phyloP scores from a whole-genome alignment of 2,329 filamentous ascomycete species.

The Penicillium sp. region DNA sequence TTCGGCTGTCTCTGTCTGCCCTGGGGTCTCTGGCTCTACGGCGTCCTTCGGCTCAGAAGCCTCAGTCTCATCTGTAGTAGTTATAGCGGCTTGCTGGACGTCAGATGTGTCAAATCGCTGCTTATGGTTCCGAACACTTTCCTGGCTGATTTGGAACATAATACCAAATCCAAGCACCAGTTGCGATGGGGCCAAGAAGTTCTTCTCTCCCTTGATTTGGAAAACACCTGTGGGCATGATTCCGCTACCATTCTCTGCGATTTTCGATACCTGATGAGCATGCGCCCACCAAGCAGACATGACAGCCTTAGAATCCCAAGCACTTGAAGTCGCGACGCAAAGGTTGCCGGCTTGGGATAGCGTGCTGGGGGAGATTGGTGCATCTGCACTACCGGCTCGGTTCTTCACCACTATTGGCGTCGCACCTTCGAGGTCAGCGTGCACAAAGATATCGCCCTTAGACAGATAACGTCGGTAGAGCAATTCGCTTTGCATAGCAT shows the following conservation, averaged over 20 bases:
- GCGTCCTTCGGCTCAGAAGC: conserved; percentile 12
- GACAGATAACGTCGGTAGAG: conserved; percentile 83
- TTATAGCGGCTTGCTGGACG: not conserved
- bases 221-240: conserved; percentile 74
- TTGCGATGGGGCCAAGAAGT: conserved; percentile 82
- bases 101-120: conserved; percentile 55
- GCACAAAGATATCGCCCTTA: conserved; percentile 87
- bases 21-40: conserved; percentile 18
- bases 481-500: conserved; percentile 84
- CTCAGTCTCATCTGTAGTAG: conserved; percentile 25
- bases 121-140: conserved; percentile 75
- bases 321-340: conserved; percentile 78
- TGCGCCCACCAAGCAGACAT: conserved; percentile 97
- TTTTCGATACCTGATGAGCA: conserved; percentile 86
- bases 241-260: conserved; percentile 72
- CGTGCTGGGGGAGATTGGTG: conserved; percentile 86
- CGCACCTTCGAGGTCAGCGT: conserved; percentile 83
- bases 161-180: conserved; percentile 83
- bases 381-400: conserved; percentile 69
- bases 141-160: conserved; percentile 83
- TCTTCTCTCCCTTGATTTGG: conserved; percentile 80
- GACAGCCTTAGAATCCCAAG: conserved; percentile 94
- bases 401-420: conserved; percentile 90
- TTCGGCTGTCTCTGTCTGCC: conserved; percentile 19
- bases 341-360: conserved; percentile 85